phyloP scores from a whole-genome alignment of 2,329 filamentous ascomycete species.

The Claviceps cyperi region DNA sequence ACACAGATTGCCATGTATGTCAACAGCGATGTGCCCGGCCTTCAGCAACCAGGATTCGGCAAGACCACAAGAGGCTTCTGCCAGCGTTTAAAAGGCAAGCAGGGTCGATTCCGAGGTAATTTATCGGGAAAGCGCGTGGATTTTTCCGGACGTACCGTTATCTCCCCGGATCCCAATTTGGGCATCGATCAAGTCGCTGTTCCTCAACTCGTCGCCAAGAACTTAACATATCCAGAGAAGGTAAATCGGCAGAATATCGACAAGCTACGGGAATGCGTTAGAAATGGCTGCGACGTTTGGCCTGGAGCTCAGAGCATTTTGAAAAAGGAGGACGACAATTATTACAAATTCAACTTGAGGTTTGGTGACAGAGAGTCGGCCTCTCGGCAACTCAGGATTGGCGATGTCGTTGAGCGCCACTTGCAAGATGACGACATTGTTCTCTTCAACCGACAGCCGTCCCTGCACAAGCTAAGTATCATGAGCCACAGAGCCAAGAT shows the following conservation, averaged over 20 bases:
- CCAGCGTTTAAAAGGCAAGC: conserved; percentile 90
- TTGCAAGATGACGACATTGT: conserved; percentile 92
- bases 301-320: conserved; percentile 77
- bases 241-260: conserved; percentile 75
- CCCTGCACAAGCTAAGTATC: conserved; percentile 96
- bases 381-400: conserved; percentile 62
- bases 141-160: conserved; percentile 94
- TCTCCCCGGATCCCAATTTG: conserved; percentile 90
- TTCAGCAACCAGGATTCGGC: conserved; percentile 76
- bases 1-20: conserved; percentile 95
- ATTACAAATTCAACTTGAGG: conserved; percentile 14
- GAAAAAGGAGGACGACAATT: conserved; percentile 52
- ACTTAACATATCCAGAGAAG: conserved; percentile 86
- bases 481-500: conserved; percentile 91
- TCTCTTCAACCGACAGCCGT: conserved; percentile 94
- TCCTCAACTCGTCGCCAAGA: conserved; percentile 82
- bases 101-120: conserved; percentile 93
- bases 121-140: conserved; percentile 96
- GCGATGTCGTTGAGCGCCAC: conserved; percentile 87
- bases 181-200: conserved; percentile 89
- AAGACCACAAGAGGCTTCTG: conserved; percentile 89
- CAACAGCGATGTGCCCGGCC: conserved; percentile 86
- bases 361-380: conserved; percentile 21
- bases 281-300: conserved; percentile 63
- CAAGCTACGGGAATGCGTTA: conserved; percentile 61